Evolutionary conservation across 768 basidiomycete genomes (phyloP).

Genomic region (Tricholoma matsutake): DNA sequence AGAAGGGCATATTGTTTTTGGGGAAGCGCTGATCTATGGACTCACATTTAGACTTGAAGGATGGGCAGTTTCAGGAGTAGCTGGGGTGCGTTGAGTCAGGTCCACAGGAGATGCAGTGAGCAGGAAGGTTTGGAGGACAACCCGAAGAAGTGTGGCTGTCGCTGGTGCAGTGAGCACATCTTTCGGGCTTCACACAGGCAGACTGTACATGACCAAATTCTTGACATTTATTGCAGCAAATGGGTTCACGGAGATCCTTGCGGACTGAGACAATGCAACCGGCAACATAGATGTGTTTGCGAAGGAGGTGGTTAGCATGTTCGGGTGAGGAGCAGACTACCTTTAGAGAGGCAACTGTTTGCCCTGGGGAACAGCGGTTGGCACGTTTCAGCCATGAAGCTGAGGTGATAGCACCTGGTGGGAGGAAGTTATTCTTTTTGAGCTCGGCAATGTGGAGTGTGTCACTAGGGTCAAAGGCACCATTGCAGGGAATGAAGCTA

Average conservation of each 20-base stretch:
- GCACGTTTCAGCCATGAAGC: background rate
- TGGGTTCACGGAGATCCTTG: conserved; percentile 3
- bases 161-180: background rate
- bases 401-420: background rate
- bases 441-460: background rate
- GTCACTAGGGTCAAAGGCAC: background rate
- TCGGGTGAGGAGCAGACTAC: background rate
- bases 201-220: background rate
- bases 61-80: background rate
- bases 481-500: background rate
- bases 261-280: background rate
- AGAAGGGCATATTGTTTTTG: conserved; percentile 10
- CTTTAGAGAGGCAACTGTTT: background rate
- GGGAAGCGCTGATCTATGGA: background rate
- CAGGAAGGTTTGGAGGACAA: no score
- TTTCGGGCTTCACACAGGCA: background rate
- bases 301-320: background rate
- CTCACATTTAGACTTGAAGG: conserved; percentile 2
- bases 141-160: background rate
- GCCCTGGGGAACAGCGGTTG: background rate
- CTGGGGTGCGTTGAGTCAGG: background rate
- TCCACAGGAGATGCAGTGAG: background rate
- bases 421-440: background rate
- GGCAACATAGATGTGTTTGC: background rate
- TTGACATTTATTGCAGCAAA: background rate